Evolutionary conservation across 2,329 filamentous ascomycete genomes (phyloP).

Genomic region (Immersiporthe knoxdaviesiana): DNA sequence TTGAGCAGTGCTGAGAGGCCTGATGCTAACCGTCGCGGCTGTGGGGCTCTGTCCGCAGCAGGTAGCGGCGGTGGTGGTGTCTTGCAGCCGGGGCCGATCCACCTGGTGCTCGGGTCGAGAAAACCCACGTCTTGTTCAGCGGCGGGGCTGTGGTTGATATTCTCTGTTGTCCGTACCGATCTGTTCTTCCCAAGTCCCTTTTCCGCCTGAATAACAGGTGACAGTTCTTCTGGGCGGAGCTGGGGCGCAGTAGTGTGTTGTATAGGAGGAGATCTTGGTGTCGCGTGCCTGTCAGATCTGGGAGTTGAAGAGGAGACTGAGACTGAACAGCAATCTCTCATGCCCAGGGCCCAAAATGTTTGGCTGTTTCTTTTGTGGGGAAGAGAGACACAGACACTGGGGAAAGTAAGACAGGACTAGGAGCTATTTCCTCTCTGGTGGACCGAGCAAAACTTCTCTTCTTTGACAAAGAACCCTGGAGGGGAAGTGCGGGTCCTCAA

Average conservation of each 20-base stretch:
- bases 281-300: not conserved
- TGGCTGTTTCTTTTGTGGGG: not conserved
- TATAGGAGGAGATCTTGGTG: conserved; percentile 1
- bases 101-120: conserved; percentile 2
- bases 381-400: too few species aligned
- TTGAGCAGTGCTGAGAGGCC: not conserved
- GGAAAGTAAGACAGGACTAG: not conserved
- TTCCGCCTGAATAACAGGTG: not conserved
- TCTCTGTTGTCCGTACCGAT: not conserved
- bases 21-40: not conserved
- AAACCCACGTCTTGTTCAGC: not conserved
- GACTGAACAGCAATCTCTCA: not conserved
- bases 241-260: not conserved
- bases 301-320: conserved; percentile 1
- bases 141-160: not conserved
- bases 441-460: not conserved
- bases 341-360: conserved; percentile 1
- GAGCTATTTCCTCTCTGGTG: conserved; percentile 6
- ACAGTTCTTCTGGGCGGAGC: not conserved
- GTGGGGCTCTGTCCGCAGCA: not conserved
- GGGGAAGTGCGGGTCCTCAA: not conserved
- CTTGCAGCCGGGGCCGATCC: conserved; percentile 3
- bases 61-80: not conserved
- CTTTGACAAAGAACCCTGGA: not conserved
- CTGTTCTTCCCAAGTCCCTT: not conserved